Base-by-base conservation (phyloP, 495 filamentous ascomycete genomes). In the Neurospora tetraspora region DNA sequence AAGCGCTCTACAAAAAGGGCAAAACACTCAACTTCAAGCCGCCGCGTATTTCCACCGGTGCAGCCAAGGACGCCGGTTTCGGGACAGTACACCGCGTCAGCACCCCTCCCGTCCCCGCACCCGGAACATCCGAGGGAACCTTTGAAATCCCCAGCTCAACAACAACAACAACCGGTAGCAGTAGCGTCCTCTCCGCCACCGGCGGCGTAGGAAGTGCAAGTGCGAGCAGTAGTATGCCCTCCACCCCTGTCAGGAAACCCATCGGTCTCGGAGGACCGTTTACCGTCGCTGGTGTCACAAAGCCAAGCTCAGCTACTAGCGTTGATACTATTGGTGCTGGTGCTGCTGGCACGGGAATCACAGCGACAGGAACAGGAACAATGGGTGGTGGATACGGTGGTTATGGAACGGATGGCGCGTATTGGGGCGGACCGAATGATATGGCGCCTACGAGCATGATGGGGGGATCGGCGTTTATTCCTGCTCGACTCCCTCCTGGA, bases 1-100 rank as follows among this genome's bases (percentile, higher is more conserved):
- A 92, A 76, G 92, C 94, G 73, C 92, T 97, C 31, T 97, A 96
- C 79, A 85, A 84, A 70, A 88, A 88, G 82, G 96, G 89, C 39
- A 86, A 85, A 73, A 91, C 88, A 69, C 87, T 85, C 34, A 89
- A 90, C 68, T 98, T 92, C 82, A 91, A 91, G 72, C 90, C 92
- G 2, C 94, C 93, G 42, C 76, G 79, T n/a, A 83, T 65, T 2
- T 65, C 53, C 53, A 31, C 27, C 27, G 27, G 53, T 1, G 27
- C 53, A 36, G 31, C 23, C 27, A 65, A 65, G 3, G 53, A 65
- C 27, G 23, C 23, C 3, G 53, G 53, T 31, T 65, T 65, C 27
- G 53, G 53, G 1, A 4, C 27, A 1, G 53, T 65, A 8, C 23
- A 18, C 14, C 27, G 53, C 14, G 53, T 65, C 27, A 16, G 53